Conservation (phyloP, 805 yeast genomes). For the Pichia nanzhaoensis region DNA sequence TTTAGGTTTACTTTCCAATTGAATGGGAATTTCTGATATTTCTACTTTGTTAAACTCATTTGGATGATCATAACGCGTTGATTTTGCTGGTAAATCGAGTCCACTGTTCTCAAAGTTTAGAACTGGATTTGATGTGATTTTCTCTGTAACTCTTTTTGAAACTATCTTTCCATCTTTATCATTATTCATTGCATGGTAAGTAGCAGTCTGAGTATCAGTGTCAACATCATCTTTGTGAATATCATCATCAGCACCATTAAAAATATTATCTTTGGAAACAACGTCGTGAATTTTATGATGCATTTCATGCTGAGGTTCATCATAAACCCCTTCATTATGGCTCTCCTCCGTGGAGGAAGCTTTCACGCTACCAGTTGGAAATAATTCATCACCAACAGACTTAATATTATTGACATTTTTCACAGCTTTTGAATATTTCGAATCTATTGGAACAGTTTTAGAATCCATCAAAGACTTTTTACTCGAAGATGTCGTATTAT, state of each 20-base stretch:
- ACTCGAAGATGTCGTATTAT: neutral
- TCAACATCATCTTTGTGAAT: neutral
- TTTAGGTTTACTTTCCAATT: no score
- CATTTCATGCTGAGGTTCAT: neutral
- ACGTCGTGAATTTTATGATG: neutral
- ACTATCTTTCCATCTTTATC: no score
- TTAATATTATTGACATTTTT: neutral
- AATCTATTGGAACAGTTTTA: neutral
- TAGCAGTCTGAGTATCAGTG: conserved; percentile 4
- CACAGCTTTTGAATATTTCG: neutral
- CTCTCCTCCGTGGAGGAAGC: neutral
- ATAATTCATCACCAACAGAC: neutral
- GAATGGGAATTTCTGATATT: no score
- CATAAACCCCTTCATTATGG: neutral
- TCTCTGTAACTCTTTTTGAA: no score
- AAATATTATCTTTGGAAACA: neutral
- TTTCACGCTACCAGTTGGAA: neutral
- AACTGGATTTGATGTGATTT: no score
- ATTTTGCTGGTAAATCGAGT: no score
- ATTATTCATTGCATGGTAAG: neutral
- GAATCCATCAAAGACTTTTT: conserved; percentile 1
- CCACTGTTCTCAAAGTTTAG: no score
- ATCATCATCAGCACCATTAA: neutral
- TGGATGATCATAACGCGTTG: no score
- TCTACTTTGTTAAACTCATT: no score